Evolutionary conservation across 2,329 filamentous ascomycete genomes (phyloP).

Genomic region (Metarhizium sp.): DNA sequence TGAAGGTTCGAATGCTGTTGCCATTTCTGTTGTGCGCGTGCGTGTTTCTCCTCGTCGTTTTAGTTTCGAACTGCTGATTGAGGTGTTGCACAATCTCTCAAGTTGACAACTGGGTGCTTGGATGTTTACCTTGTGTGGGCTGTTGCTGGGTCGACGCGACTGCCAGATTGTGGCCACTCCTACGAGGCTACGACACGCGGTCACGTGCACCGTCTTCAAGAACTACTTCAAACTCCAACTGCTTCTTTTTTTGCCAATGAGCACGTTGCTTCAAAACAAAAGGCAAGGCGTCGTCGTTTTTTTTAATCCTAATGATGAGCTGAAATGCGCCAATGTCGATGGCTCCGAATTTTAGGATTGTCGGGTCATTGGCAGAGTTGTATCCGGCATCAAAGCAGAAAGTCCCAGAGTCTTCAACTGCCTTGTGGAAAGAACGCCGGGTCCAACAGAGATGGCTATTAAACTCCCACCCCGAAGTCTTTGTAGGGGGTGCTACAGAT

Average conservation of each 20-base stretch:
- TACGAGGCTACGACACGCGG: background rate
- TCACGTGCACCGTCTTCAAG: conserved; percentile 11
- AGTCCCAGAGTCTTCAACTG: conserved; percentile 14
- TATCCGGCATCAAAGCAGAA: conserved; percentile 22
- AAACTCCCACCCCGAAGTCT: conserved; percentile 40
- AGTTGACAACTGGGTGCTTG: conserved; percentile 1
- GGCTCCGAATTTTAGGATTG: conserved; percentile 23
- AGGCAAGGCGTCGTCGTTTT: background rate
- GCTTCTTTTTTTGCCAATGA: conserved; percentile 4
- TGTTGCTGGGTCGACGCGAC: conserved; percentile 4
- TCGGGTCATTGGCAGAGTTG: conserved; percentile 23
- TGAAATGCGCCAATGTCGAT: background rate
- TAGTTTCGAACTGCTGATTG: background rate
- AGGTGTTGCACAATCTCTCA: background rate
- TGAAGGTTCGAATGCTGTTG: conserved; percentile 58
- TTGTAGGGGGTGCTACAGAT: conserved; percentile 24
- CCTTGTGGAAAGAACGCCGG: conserved; percentile 20
- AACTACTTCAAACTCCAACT: background rate
- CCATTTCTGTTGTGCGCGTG: conserved; percentile 28
- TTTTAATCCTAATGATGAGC: background rate
- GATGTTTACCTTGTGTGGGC: conserved; percentile 7
- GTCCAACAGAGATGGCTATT: conserved; percentile 40
- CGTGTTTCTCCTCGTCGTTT: background rate
- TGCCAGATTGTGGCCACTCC: conserved; percentile 1
- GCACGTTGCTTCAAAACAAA: background rate